Conservation (phyloP, 768 basidiomycete genomes). For the Termitomyces sp. region DNA sequence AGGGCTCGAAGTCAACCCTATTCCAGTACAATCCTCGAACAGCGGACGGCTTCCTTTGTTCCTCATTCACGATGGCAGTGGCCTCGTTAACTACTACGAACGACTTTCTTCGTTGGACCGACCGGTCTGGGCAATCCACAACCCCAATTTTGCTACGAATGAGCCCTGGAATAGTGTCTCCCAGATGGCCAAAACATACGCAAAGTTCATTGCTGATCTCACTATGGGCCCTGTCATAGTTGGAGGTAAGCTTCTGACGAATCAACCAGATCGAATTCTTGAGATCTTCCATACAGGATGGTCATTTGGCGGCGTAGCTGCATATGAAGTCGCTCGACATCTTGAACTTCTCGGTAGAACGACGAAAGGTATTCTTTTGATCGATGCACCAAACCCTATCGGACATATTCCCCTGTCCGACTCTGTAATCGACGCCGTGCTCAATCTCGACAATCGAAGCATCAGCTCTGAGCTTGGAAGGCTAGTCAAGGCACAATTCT, state of each 20-base stretch:
- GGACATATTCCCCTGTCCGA: constrained; percentile 51
- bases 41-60: constrained; percentile 41
- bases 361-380: constrained; percentile 58
- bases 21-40: constrained; percentile 33
- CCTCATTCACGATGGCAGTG: constrained; percentile 74
- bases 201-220: constrained; percentile 33
- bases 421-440: constrained; percentile 43
- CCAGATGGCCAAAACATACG: constrained; percentile 54
- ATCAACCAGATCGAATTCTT: background rate
- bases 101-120: constrained; percentile 45
- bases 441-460: constrained; percentile 28
- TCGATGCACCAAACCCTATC: constrained; percentile 63
- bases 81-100: constrained; percentile 49
- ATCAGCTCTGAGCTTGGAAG: constrained; percentile 26
- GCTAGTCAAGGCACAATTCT: constrained; percentile 47
- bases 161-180: constrained; percentile 44
- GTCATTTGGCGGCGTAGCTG: constrained; percentile 76
- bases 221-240: constrained; percentile 41
- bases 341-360: constrained; percentile 38
- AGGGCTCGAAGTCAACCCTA: constrained; percentile 24
- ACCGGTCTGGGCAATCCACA: constrained; percentile 57
- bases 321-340: constrained; percentile 59
- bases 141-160: constrained; percentile 46
- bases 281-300: constrained; percentile 44
- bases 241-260: constrained; percentile 45